Base-by-base conservation (phyloP, 176 grass and related monocot genomes). In the Bothriochloa decipiens region DNA sequence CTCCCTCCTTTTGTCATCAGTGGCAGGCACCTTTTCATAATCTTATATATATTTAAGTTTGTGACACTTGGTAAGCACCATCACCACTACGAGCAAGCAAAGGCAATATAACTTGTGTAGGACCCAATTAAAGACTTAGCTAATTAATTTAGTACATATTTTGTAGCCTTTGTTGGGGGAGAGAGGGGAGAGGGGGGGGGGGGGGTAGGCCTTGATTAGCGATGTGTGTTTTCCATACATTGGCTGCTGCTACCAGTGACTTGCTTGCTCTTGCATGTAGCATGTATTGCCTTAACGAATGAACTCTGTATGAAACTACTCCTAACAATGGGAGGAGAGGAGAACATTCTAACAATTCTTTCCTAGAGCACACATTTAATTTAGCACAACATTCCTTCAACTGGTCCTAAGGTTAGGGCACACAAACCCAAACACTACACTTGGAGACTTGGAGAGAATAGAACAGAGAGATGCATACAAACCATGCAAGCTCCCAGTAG, bases 21-120 rank as follows among this genome's bases (percentile, higher is more conserved):
- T 83, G 88, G 84, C 88, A 83, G 80, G 88, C 84, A 90, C 79
- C 68, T 87, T 90, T 87, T 83, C 88, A 68, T 82, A 74, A 50
- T 61, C 60, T 79, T 50, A 79, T 90, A 58, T 58, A 58, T 58
- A 61, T 61, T 4, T 62, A 86, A 74, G 74, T 83, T 74, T 86
- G 88, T 13, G 45, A 68, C 65, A 79, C 84, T 83, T 25, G 75
- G 60, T 87, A 79, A 60, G 67, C 46, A 40, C 57, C 72, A 90
- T 86, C 74, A 86, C 86, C 57, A 82, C 82, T 60, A 32, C 88
- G 72, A 86, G 84, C 79, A 74, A 78, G 58, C n/a, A 25, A 61
- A 61, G 74, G 49, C 39, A 60, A 9, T 11, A 57, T 47, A 57
- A 26, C 23, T 8, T 46, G 39, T 83, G 80, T 79, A 83, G 84